Evolutionary conservation across 148 eudicot species (phyloP), one percentile per base, ranked within the genome.

Genomic region (Spergularia marina): DNA sequence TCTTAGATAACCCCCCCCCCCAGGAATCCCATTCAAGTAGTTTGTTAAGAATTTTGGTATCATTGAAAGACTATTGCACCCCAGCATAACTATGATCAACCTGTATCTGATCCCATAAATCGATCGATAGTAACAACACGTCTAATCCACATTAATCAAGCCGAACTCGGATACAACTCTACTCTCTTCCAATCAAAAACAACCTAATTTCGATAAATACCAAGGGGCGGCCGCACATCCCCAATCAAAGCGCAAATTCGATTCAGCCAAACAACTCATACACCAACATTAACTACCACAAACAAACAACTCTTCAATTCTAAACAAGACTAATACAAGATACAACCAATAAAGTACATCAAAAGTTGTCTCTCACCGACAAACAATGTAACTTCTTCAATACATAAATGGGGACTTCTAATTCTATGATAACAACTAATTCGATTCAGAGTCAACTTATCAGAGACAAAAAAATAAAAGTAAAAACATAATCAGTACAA

Each of bases 201-300:
- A 68, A 44, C 30, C 23, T 1, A 41, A 57, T 23, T 68, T 57
- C 12, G 44, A 53, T 21, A 59, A 17, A 77, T 54, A 23, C 15
- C 30, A 6, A 55, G 30, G 15, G 15, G 49, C 9, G 5, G 8
- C 8, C 49, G 15, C 36, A 11, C 25, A 36, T 59, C 51, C 55
- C 55, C 65, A 71, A 54, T 21, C 53, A 44, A 7, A 9, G n/a
- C 39, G 15, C 30, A 8, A 10, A 59, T 52, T 10, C 51, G 58
- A 63, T 25, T 53, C 10, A 64, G 30, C 18, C 66, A 53, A 34
- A 20, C 20, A 65, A 65, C 17, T 49, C 40, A 60, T 14, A 44
- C 16, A 60, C 34, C 76, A 73, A 41, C 54, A 59, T 23, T 53
- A 59, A 41, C 67, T 57, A 73, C 57, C 54, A 56, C 63, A 41